Conservation (phyloP, 2,329 filamentous ascomycete genomes). For the Cercospora berteroae region DNA sequence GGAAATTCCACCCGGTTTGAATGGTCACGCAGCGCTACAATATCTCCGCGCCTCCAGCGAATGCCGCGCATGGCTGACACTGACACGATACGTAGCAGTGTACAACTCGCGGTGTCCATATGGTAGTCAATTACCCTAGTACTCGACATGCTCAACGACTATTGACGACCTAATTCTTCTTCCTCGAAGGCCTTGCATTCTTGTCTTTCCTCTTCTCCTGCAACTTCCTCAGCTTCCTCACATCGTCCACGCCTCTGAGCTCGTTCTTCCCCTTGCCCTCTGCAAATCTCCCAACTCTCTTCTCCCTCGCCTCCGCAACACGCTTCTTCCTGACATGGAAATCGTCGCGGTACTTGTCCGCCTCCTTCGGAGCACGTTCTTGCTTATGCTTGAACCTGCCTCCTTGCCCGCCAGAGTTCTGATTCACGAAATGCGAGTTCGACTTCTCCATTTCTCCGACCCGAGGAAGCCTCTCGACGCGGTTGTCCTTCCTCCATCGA, state of each 20-base stretch:
- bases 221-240: slow-evolving; percentile 75
- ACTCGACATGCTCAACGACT: neutral
- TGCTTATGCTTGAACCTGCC: slow-evolving; percentile 80
- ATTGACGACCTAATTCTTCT: slow-evolving; percentile 13
- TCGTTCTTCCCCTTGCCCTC: slow-evolving; percentile 71
- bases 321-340: slow-evolving; percentile 89
- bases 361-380: slow-evolving; percentile 85
- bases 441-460: slow-evolving; percentile 74
- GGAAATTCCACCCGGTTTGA: neutral
- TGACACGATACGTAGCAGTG: neutral
- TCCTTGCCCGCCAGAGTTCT: slow-evolving; percentile 41
- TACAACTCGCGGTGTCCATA: neutral
- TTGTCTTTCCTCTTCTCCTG: slow-evolving; percentile 78
- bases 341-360: slow-evolving; percentile 89
- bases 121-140: neutral
- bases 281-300: slow-evolving; percentile 70
- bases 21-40: neutral
- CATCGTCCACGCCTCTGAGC: slow-evolving; percentile 77
- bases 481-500: slow-evolving; percentile 83
- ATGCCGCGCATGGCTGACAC: neutral
- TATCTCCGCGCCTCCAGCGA: neutral
- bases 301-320: slow-evolving; percentile 81
- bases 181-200: slow-evolving; percentile 69
- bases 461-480: slow-evolving; percentile 71
- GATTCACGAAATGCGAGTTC: slow-evolving; percentile 33